Evolutionary conservation across 306 rosid species (phyloP), one percentile per base, ranked within the genome.

Genomic region (Quercus aquifolioides): DNA sequence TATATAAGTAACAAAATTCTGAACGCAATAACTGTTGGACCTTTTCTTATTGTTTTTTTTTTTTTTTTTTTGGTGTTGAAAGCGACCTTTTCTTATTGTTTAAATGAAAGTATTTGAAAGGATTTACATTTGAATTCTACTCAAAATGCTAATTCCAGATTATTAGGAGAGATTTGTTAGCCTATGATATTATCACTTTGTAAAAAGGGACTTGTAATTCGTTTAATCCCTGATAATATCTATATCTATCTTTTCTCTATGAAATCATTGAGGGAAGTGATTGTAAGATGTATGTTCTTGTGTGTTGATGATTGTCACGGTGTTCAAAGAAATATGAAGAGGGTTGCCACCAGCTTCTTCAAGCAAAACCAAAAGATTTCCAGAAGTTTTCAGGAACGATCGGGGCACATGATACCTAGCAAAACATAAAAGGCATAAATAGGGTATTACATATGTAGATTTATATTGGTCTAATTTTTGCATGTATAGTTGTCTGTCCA

Each of bases 301-400:
- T 23, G 12, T 14, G 56, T 17, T 41, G 35, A 73, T 73, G 38
- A 88, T 77, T 13, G 88, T 82, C 58, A 90, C 86, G 63, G 79
- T 82, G 82, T 76, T 62, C 84, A 87, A 77, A 33, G 89, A 82
- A 69, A 90, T 77, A 6, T 25, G 83, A 81, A 87, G 86, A 83
- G 92, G 94, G 77, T 90, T 87, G 69, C 94, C 97, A 73, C 94
- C 94, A 65, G 65, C 81, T 92, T 90, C 94, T 49, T 92, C 97
- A n/a, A 88, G 1, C 82, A 92, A 52, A 55, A 92, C 81, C 76
- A 92, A 70, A 64, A 79, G 78, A 55, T 92, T 92, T 8, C 46
- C 86, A 14, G 79, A 72, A 8, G 68, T 81, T 56, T 81, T 88
- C 20, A 90, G 90, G 76, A 92, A 88, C n/a, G 92, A 83, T 62